A percentile compares a stretch with the other conserved stretches of the same genome.
phyloP scores from a whole-genome alignment of 1,284 basidiomycete species.

The Hypsizygus ulmarius region DNA sequence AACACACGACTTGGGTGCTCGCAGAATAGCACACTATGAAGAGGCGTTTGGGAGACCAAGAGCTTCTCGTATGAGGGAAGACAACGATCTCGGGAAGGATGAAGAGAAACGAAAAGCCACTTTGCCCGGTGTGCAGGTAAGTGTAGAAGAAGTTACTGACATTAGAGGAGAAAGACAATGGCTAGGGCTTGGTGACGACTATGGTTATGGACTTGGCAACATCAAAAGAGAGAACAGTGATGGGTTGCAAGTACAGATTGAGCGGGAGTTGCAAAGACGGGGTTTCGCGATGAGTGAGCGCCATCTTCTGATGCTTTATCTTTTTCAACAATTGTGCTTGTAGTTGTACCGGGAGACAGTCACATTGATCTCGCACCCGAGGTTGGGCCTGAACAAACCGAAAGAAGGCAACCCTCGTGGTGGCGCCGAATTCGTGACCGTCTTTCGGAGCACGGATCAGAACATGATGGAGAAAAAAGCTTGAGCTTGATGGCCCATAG shows the following conservation, averaged over 20 bases:
- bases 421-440: slow-evolving; percentile 55
- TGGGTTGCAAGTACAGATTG: slow-evolving; percentile 49
- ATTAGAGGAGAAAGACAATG: slow-evolving; percentile 47
- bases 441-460: slow-evolving; percentile 44
- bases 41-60: slow-evolving; percentile 46
- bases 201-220: slow-evolving; percentile 40
- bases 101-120: slow-evolving; percentile 15
- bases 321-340: not conserved
- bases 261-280: slow-evolving; percentile 47
- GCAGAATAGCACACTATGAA: slow-evolving; percentile 48
- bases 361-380: slow-evolving; percentile 19
- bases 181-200: slow-evolving; percentile 48
- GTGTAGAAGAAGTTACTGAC: slow-evolving; percentile 37
- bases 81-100: slow-evolving; percentile 18
- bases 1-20: slow-evolving; percentile 45
- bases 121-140: slow-evolving; percentile 30
- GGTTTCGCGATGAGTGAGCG: slow-evolving; percentile 39
- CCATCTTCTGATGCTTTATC: not conserved
- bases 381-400: slow-evolving; percentile 1
- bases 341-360: slow-evolving; percentile 10
- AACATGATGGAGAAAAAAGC: slow-evolving; percentile 27
- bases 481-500: slow-evolving; percentile 9
- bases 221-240: slow-evolving; percentile 49
- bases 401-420: slow-evolving; percentile 43
- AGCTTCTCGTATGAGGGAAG: slow-evolving; percentile 18